phyloP scores from a whole-genome alignment of 1,284 basidiomycete genomes.

The Microbotryum silenes-acaulis region DNA sequence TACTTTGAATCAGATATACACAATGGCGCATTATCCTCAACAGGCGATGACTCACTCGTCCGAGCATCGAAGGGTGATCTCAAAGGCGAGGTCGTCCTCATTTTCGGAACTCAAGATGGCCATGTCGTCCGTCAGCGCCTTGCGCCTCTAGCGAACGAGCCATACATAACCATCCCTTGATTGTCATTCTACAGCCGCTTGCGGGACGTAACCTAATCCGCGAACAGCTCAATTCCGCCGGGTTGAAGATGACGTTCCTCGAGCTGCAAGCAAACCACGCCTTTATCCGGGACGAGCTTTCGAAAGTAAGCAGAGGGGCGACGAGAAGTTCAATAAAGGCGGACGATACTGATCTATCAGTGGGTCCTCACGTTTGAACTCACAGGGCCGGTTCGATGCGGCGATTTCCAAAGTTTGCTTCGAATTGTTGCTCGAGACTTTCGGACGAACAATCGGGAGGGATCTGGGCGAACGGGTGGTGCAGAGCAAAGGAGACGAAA shows the following conservation, averaged over 20 bases:
- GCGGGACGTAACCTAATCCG: constrained; percentile 74
- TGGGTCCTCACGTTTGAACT: too few relatives aligned
- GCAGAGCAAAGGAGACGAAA: constrained; percentile 15
- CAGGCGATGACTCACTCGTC: constrained; percentile 75
- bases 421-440: constrained; percentile 83
- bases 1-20: constrained; percentile 26
- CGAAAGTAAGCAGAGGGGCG: constrained; percentile 47
- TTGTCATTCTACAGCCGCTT: constrained; percentile 65
- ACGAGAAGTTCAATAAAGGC: too few relatives aligned
- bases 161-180: neutral
- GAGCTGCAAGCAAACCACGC: constrained; percentile 89
- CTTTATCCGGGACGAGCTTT: constrained; percentile 81
- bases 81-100: constrained; percentile 80
- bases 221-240: constrained; percentile 48
- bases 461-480: constrained; percentile 55
- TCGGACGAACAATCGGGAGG: constrained; percentile 71
- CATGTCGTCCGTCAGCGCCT: constrained; percentile 12
- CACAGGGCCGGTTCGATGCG: constrained; percentile 74
- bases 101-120: constrained; percentile 80
- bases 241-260: constrained; percentile 13
- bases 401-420: constrained; percentile 70
- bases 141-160: neutral
- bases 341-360: neutral
- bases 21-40: constrained; percentile 31
- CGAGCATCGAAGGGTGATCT: constrained; percentile 67